Evolutionary conservation across 768 basidiomycete species (phyloP).

Genomic region (Pleurotus ostreatus): DNA sequence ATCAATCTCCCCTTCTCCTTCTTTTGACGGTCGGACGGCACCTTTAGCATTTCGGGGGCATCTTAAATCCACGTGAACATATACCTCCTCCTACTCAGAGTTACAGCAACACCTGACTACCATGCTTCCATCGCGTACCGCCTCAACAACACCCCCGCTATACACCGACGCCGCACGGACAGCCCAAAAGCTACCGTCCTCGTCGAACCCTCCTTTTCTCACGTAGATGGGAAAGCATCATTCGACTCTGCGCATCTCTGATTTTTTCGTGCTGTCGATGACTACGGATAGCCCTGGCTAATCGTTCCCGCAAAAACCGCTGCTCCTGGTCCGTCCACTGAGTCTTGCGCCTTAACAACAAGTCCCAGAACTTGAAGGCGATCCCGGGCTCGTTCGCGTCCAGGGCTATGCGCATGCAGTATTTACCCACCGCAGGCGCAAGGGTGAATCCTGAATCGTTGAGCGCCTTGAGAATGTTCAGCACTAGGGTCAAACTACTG

Average conservation of each 20-base stretch:
- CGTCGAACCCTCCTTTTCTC: conserved; percentile 10
- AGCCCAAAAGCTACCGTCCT: conserved; percentile 3
- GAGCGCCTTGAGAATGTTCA: conserved; percentile 38
- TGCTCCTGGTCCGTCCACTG: conserved; percentile 50
- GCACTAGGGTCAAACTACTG: conserved; percentile 34
- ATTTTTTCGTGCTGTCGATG: conserved; percentile 15
- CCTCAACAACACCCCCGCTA: background rate
- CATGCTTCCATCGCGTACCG: conserved; percentile 7
- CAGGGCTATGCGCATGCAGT: conserved; percentile 48
- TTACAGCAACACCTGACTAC: conserved; percentile 5
- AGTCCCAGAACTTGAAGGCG: conserved; percentile 60
- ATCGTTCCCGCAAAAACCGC: conserved; percentile 32
- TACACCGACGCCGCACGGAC: conserved; percentile 1
- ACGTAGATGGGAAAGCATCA: conserved; percentile 30
- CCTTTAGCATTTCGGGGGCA: conserved; percentile 6
- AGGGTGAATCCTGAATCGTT: conserved; percentile 28
- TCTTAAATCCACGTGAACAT: conserved; percentile 9
- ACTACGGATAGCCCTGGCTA: conserved; percentile 28
- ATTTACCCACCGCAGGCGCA: conserved; percentile 46
- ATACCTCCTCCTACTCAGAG: conserved; percentile 5
- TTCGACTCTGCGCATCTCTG: conserved; percentile 12
- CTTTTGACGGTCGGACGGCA: background rate
- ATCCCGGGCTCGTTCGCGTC: conserved; percentile 41
- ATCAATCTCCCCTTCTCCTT: conserved; percentile 20
- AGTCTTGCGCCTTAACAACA: conserved; percentile 38